A percentile compares a stretch with the other conserved stretches of the same genome.
phyloP scores from a whole-genome alignment of 75 land plant genomes.

The Sequoia sempervirens region DNA sequence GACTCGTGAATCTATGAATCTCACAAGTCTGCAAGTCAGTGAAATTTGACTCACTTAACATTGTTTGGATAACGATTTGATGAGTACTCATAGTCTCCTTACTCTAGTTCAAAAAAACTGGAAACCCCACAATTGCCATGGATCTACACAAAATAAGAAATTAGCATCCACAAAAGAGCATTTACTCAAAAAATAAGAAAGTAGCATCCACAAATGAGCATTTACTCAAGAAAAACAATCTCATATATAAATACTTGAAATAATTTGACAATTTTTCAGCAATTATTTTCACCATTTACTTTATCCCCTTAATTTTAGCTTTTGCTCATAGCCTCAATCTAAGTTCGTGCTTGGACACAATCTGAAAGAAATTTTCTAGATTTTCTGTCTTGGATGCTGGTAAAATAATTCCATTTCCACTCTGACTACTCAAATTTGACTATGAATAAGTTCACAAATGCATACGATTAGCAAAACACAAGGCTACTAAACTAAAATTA shows the following conservation, averaged over 20 bases:
- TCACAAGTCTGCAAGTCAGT: neutral
- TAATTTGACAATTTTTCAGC: neutral
- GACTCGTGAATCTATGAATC: neutral
- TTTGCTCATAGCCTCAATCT: neutral
- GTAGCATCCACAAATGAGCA: neutral
- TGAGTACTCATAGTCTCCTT: neutral
- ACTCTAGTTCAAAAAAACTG: neutral
- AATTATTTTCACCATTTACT: neutral
- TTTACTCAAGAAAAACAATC: neutral
- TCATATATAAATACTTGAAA: neutral
- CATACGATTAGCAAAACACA: neutral
- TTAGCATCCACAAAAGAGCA: too few species aligned
- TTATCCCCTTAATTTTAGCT: neutral
- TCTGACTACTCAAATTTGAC: neutral
- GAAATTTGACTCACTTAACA: neutral
- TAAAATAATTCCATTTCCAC: neutral
- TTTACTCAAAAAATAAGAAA: neutral
- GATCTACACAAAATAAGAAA: neutral
- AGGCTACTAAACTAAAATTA: neutral
- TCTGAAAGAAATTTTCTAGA: neutral
- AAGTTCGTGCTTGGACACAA: neutral
- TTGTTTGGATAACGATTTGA: neutral
- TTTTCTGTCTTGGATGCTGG: neutral
- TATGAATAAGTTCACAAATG: neutral
- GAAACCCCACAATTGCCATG: neutral